phyloP scores from a whole-genome alignment of 495 filamentous ascomycete genomes.

The Neurospora terricola region DNA sequence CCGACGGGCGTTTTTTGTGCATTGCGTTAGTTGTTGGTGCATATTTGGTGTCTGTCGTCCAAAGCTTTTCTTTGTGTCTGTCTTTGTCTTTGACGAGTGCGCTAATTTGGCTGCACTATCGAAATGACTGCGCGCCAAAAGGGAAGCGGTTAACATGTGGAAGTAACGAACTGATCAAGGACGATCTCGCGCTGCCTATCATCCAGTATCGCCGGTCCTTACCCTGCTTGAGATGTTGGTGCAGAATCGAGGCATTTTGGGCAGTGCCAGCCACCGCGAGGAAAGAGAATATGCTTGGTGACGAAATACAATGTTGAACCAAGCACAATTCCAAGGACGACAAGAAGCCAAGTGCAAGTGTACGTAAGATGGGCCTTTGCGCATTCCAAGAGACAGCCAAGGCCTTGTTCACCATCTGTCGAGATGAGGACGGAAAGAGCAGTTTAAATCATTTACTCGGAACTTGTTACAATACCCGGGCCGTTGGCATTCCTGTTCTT shows the following conservation, averaged over 20 bases:
- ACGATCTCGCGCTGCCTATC: background rate
- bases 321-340: background rate
- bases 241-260: background rate
- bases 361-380: background rate
- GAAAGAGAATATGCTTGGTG: background rate
- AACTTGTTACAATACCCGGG: background rate
- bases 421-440: background rate
- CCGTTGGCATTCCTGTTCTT: background rate
- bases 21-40: background rate
- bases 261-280: background rate
- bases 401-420: background rate
- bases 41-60: background rate
- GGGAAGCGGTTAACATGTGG: background rate
- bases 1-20: background rate
- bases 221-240: background rate
- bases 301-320: background rate
- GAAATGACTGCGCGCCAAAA: background rate
- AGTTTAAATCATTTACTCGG: background rate
- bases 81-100: background rate
- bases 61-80: background rate
- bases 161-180: background rate
- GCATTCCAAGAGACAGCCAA: background rate
- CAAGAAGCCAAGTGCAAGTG: background rate
- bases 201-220: background rate
- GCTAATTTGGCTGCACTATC: background rate